Percentiles rank a stretch among this genome's conserved stretches.
These are phyloP conservation scores for Rhizopogon parksii DNA, from an alignment of 1,284 basidiomycete species.

Conservation along the genomic window DNA sequence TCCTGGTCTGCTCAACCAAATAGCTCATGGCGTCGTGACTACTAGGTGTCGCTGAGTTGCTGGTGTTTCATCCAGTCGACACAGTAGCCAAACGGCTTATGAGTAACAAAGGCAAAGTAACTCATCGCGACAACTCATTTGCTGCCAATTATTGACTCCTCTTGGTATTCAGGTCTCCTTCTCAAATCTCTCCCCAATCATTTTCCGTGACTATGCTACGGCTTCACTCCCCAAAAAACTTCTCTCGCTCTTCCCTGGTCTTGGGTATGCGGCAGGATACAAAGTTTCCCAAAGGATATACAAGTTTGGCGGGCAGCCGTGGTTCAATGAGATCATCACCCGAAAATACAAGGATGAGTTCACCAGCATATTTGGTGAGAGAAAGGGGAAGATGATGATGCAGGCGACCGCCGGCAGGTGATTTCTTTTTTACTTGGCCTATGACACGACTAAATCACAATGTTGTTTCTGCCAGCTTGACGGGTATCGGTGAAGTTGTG, in stretches of 20 bases:
- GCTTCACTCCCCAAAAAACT: conserved; percentile 70
- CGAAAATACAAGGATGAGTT: conserved; percentile 73
- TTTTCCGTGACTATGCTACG: conserved; percentile 83
- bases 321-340: conserved; percentile 89
- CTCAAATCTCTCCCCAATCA: conserved; percentile 60
- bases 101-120: conserved; percentile 87
- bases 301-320: conserved; percentile 99
- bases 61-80: conserved; percentile 90
- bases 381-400: conserved; percentile 93
- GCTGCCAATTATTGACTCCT: not conserved
- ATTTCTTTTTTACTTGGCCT: conserved; percentile 8
- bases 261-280: conserved; percentile 98
- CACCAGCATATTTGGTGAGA: conserved; percentile 85
- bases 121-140: conserved; percentile 2
- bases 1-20: not conserved
- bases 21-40: conserved; percentile 2
- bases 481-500: conserved; percentile 96
- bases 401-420: conserved; percentile 91
- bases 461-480: conserved; percentile 51
- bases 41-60: conserved; percentile 86
- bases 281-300: conserved; percentile 91
- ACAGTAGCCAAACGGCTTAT: conserved; percentile 96
- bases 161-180: conserved; percentile 47
- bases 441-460: not conserved
- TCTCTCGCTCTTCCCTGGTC: conserved; percentile 91